phyloP scores from a whole-genome alignment of 257 asterid genomes.

The Solanum dulcamara region DNA sequence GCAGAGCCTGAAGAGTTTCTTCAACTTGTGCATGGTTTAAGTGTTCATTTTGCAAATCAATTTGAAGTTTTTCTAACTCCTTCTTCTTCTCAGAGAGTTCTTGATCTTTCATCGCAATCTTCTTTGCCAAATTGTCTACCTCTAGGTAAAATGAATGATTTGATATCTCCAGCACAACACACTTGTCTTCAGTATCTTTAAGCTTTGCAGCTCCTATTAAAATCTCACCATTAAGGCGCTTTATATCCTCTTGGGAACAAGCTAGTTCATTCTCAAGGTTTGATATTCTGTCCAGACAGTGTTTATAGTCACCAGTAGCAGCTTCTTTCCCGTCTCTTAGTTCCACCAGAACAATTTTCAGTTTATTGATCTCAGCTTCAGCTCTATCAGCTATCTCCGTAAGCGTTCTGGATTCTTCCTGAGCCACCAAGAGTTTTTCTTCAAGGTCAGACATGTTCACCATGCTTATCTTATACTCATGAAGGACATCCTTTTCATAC shows the following conservation, averaged over 20 bases:
- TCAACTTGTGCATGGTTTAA: conserved; percentile 37
- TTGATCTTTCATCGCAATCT: conserved; percentile 53
- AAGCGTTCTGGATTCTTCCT: conserved; percentile 31
- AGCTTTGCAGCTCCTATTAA: conserved; percentile 32
- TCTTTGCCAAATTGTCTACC: conserved; percentile 54
- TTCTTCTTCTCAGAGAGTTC: conserved; percentile 58
- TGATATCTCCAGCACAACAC: conserved; percentile 36
- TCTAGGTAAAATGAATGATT: conserved; percentile 51
- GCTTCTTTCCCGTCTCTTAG: conserved; percentile 56
- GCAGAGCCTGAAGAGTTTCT: conserved; percentile 46
- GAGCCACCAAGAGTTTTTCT: conserved; percentile 24
- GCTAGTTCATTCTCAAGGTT: conserved; percentile 47
- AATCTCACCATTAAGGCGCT: conserved; percentile 40
- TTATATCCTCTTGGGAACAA: conserved; percentile 36
- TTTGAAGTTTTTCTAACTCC: conserved; percentile 64
- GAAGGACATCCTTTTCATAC: conserved; percentile 37
- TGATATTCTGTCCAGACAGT: conserved; percentile 51
- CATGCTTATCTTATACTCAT: conserved; percentile 29
- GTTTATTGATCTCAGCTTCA: conserved; percentile 46
- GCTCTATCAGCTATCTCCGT: conserved; percentile 50
- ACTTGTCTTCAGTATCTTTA: conserved; percentile 44
- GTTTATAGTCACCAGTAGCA: conserved; percentile 38
- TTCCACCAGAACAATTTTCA: conserved; percentile 35
- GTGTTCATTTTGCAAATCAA: conserved; percentile 43
- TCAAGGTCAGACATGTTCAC: conserved; percentile 46